phyloP scores from a whole-genome alignment of 495 filamentous ascomycete genomes.

The Podospora pseudoanserina region DNA sequence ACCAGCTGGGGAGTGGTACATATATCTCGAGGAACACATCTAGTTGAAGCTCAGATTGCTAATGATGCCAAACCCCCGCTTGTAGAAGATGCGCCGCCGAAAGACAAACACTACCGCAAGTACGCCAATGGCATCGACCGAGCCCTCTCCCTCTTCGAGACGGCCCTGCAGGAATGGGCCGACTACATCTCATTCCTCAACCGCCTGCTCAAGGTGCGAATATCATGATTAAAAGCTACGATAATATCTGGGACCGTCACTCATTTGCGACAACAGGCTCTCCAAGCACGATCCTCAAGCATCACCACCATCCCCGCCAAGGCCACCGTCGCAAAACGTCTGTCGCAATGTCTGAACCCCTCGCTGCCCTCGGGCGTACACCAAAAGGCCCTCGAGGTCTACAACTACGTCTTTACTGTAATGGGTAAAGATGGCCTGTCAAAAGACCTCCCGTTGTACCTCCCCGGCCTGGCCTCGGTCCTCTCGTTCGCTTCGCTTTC shows the following conservation, averaged over 20 bases:
- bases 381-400: slow-evolving; percentile 94
- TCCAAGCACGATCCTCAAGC: slow-evolving; percentile 78
- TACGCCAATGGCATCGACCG: slow-evolving; percentile 88
- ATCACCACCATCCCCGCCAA: slow-evolving; percentile 76
- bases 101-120: slow-evolving; percentile 87
- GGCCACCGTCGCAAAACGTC: slow-evolving; percentile 75
- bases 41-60: background rate
- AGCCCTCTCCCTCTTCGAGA: slow-evolving; percentile 87
- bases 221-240: background rate
- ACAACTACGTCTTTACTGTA: slow-evolving; percentile 76
- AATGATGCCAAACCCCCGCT: background rate
- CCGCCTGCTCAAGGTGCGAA: slow-evolving; percentile 75
- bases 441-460: slow-evolving; percentile 76
- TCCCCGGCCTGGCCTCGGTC: slow-evolving; percentile 82
- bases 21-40: slow-evolving; percentile 22
- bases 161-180: slow-evolving; percentile 93
- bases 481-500: slow-evolving; percentile 91
- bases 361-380: slow-evolving; percentile 95
- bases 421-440: slow-evolving; percentile 74
- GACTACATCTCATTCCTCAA: slow-evolving; percentile 98
- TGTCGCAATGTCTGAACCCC: slow-evolving; percentile 93
- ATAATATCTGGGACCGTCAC: background rate
- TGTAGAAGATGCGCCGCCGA: slow-evolving; percentile 62
- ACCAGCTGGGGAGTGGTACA: slow-evolving; percentile 49
- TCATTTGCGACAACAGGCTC: slow-evolving; percentile 53